A percentile compares a stretch with the other conserved stretches of the same genome.
These are phyloP conservation scores for Perkinsus chesapeaki DNA, from an alignment of 169 alveolate genomes.

Conservation along the genomic window DNA sequence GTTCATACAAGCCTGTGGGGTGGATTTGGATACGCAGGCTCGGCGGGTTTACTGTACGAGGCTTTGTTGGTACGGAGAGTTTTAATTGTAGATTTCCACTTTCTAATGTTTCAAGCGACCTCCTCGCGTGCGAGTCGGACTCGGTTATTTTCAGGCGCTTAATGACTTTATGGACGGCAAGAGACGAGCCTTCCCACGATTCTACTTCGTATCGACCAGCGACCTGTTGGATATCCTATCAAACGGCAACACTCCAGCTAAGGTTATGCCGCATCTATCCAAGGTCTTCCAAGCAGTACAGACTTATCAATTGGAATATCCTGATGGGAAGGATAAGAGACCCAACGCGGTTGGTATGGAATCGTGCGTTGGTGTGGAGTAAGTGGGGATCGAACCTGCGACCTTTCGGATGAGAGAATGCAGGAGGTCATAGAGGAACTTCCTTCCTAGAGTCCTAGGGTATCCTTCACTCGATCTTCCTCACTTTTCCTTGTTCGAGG, in stretches of 20 bases:
- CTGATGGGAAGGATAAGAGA: slow-evolving; percentile 32
- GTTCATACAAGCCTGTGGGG: too few relatives aligned
- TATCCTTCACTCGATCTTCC: too few relatives aligned
- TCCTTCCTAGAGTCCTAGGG: too few relatives aligned
- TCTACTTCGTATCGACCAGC: slow-evolving; percentile 89
- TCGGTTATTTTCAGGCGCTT: slow-evolving; percentile 52
- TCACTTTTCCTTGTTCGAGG: too few relatives aligned
- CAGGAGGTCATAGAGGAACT: too few relatives aligned
- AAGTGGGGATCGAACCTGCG: not conserved
- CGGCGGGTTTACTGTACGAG: too few relatives aligned
- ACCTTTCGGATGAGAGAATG: too few relatives aligned
- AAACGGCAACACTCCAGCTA: slow-evolving; percentile 87
- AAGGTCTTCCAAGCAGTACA: slow-evolving; percentile 88
- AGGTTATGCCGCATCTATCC: slow-evolving; percentile 88
- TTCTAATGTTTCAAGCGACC: too few relatives aligned
- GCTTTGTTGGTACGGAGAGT: too few relatives aligned
- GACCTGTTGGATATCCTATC: slow-evolving; percentile 88
- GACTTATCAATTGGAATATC: slow-evolving; percentile 63
- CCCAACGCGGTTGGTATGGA: slow-evolving; percentile 71
- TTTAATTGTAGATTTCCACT: too few relatives aligned
- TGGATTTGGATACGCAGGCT: too few relatives aligned
- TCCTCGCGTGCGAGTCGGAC: too few relatives aligned
- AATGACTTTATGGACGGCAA: slow-evolving; percentile 91
- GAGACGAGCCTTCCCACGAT: slow-evolving; percentile 92
- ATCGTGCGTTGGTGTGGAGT: slow-evolving; percentile 81